Evolutionary conservation across 768 basidiomycete species (phyloP), one percentile per base, ranked within the genome.

Genomic region (Naganishia friedmannii): DNA sequence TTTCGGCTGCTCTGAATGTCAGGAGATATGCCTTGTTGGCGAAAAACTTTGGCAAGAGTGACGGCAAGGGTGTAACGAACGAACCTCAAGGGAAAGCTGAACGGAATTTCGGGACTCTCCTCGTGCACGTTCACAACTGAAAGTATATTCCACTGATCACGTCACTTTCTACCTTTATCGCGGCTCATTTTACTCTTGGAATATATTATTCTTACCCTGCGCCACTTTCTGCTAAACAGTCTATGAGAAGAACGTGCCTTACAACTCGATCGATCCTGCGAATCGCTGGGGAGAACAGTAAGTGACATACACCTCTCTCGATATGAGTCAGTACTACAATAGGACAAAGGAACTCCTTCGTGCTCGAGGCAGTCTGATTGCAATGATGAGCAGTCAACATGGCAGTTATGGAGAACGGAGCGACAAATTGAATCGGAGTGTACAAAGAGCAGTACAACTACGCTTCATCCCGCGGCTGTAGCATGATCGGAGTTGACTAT

Each of bases 271-370:
- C 48, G 72, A 71, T 45, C 45, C 29, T 5, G 70, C 66, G 12
- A 76, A 77, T 68, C 74, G 77, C 51, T 81, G 80, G 80, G 78
- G 80, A 8, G 74, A 75, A 32, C 78, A 78, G 78, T 78, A 67
- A 72, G 75, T 74, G 7, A 0, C 31, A 45, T 31, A 19, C 60
- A 17, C 19, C 32, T 17, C 3, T 17, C n/a, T n/a, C n/a, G n/a
- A 12, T 12, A 37, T 12, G 12, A 37, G 12, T 37, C 34, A 37
- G 34, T 37, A 17, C 42, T 42, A 13, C 15, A 42, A 42, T 42
- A n/a, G n/a, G n/a, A n/a, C n/a, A n/a, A n/a, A n/a, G 9, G 9
- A 2, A 42, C 9, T 15, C 42, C 15, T 42, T 15, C 42, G 7
- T 5, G 7, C 42, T 10, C 42, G 15, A 10, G 15, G 42, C 42